Conservation (phyloP, 2,329 filamentous ascomycete species). For the Scedosporium aurantiacum region DNA sequence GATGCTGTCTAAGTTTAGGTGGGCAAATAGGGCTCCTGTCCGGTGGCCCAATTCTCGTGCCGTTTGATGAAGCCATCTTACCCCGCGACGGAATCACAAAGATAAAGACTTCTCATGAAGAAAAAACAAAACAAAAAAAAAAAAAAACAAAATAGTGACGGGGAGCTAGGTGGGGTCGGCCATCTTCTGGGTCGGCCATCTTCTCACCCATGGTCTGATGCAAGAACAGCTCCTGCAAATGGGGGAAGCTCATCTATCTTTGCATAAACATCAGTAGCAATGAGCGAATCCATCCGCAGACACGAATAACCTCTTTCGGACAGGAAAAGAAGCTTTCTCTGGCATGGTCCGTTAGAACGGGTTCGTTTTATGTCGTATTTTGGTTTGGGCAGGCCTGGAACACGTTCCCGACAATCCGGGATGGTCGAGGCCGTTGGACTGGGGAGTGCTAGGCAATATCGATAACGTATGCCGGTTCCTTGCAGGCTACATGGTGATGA, state of each 20-base stretch:
- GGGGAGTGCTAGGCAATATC: not conserved
- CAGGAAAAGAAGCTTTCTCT: not conserved
- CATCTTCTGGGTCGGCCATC: not conserved
- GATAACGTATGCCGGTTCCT: not conserved
- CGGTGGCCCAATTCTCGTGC: not conserved
- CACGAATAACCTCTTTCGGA: not conserved
- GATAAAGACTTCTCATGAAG: not conserved
- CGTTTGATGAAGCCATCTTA: not conserved
- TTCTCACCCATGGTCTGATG: not conserved
- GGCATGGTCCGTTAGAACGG: not conserved
- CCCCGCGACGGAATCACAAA: not conserved
- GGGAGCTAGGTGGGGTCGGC: not conserved
- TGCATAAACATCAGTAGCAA: not conserved
- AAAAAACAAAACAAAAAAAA: too few relatives aligned
- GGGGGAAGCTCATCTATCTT: not conserved
- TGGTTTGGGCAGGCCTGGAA: not conserved
- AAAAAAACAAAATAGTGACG: not conserved
- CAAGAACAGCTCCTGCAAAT: not conserved
- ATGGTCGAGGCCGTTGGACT: not conserved
- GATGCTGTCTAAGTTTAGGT: not conserved
- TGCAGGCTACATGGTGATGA: too few relatives aligned
- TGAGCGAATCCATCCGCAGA: not conserved
- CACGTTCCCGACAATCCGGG: not conserved
- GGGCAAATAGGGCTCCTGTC: not conserved
- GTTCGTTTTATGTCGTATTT: not conserved